Percentiles rank a stretch among this genome's conserved stretches.
Evolutionary conservation across 2,329 filamentous ascomycete species (phyloP).

Genomic region (Pyrenophora tritici-repentis): DNA sequence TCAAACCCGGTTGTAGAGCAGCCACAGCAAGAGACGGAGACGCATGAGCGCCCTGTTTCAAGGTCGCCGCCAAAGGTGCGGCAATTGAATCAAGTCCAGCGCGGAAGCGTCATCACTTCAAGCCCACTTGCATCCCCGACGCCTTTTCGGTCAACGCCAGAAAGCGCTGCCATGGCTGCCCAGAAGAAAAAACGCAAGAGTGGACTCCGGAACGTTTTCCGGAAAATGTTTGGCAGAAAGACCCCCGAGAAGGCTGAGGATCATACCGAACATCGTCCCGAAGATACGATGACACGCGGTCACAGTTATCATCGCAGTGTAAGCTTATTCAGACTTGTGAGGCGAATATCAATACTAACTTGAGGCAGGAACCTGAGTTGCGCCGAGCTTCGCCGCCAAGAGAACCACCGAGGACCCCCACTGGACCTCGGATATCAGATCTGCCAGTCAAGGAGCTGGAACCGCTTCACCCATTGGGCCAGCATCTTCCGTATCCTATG

Average conservation of each 20-base stretch:
- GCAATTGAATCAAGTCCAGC: conserved; percentile 31
- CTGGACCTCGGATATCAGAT: conserved; percentile 41
- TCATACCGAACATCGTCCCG: conserved; percentile 15
- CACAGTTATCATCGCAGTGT: conserved; percentile 46
- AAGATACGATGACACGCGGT: conserved; percentile 23
- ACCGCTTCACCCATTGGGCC: conserved; percentile 43
- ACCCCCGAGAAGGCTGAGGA: conserved; percentile 33
- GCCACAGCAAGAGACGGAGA: conserved; percentile 11
- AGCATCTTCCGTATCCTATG: conserved; percentile 48
- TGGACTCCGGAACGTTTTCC: conserved; percentile 43
- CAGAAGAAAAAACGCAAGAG: conserved; percentile 46
- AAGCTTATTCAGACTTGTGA: conserved; percentile 11
- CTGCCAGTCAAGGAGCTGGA: conserved; percentile 39
- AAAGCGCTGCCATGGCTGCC: conserved; percentile 31
- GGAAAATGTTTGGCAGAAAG: conserved; percentile 47
- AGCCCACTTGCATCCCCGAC: conserved; percentile 33
- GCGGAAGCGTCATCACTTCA: conserved; percentile 31
- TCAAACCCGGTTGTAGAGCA: conserved; percentile 18
- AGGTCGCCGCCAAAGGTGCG: conserved; percentile 30
- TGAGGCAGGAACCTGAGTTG: conserved; percentile 38
- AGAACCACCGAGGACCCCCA: conserved; percentile 22
- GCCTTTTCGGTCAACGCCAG: conserved; percentile 36
- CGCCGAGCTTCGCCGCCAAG: conserved; percentile 30
- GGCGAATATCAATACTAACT: conserved; percentile 10
- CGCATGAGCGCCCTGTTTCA: conserved; percentile 10